These are phyloP conservation scores for Saccharomyces hybrid DNA, from an alignment of 1,139 yeast species.

Conservation along the genomic window DNA sequence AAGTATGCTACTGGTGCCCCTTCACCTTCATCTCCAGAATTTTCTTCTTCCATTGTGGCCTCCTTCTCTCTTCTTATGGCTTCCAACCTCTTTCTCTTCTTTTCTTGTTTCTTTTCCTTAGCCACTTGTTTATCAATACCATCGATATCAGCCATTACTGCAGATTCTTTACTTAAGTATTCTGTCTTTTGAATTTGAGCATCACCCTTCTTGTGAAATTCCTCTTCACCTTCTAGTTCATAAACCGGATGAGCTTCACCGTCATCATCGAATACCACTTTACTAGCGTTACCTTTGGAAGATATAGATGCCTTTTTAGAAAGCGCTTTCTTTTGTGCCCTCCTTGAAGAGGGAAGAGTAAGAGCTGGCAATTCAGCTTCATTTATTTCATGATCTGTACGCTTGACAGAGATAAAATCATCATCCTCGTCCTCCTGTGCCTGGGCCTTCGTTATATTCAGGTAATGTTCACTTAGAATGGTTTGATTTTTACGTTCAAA, in stretches of 20 bases:
- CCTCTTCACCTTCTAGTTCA: constrained; percentile 86
- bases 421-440: constrained; percentile 46
- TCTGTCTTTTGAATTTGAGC: constrained; percentile 60
- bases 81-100: constrained; percentile 84
- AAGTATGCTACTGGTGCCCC: constrained; percentile 22
- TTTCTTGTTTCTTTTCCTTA: constrained; percentile 75
- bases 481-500: constrained; percentile 92
- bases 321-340: constrained; percentile 81
- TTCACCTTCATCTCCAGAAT: constrained; percentile 28
- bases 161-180: constrained; percentile 59
- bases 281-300: constrained; percentile 62
- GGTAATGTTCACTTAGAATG: constrained; percentile 80
- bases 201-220: constrained; percentile 70
- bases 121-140: constrained; percentile 72
- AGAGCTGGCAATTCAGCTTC: constrained; percentile 61
- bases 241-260: constrained; percentile 87
- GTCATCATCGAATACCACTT: constrained; percentile 84
- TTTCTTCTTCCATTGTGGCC: constrained; percentile 30
- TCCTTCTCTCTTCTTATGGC: constrained; percentile 53
- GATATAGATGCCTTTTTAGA: constrained; percentile 75
- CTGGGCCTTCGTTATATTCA: constrained; percentile 50
- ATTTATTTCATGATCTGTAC: constrained; percentile 61
- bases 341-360: constrained; percentile 62
- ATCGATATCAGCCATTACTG: constrained; percentile 65
- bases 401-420: constrained; percentile 77